Percentiles rank a stretch among this genome's conserved stretches.
Evolutionary conservation across 2,329 filamentous ascomycete genomes (phyloP).

Genomic region (Stemphylium vesicarium): DNA sequence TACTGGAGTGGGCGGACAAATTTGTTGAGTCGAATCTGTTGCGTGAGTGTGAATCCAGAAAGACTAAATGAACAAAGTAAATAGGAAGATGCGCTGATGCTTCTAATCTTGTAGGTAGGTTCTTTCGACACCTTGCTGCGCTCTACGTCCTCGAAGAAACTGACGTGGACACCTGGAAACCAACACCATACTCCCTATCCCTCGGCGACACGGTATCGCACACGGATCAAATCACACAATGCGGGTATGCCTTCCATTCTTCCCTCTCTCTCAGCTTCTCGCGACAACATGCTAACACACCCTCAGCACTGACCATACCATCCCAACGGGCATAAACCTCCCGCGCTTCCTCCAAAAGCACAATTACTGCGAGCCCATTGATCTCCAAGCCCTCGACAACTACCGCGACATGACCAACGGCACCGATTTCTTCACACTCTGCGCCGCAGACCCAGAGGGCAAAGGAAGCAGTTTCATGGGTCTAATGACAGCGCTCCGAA

Average conservation of each 20-base stretch:
- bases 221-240: constrained; percentile 8
- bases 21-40: constrained; percentile 2
- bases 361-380: constrained; percentile 7
- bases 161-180: constrained; percentile 5
- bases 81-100: neutral
- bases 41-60: neutral
- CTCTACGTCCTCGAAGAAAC: constrained; percentile 8
- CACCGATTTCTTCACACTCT: constrained; percentile 2
- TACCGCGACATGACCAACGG: constrained; percentile 10
- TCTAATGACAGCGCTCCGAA: neutral
- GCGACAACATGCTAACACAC: neutral
- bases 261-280: neutral
- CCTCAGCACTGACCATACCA: constrained; percentile 2
- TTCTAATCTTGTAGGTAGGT: neutral
- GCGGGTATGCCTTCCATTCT: neutral
- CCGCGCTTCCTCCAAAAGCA: constrained; percentile 5
- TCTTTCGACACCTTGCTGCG: constrained; percentile 4
- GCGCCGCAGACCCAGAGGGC: constrained; percentile 5
- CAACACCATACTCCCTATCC: constrained; percentile 9
- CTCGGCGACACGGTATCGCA: constrained; percentile 6
- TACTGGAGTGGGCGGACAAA: constrained; percentile 3
- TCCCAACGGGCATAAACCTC: constrained; percentile 2
- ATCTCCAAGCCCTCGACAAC: constrained; percentile 3
- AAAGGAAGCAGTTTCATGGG: constrained; percentile 10
- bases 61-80: too few relatives aligned